Percentiles rank a stretch among this genome's conserved stretches.
phyloP scores from a whole-genome alignment of 176 grass and related monocot species.

The Bonia amplexicaulis region DNA sequence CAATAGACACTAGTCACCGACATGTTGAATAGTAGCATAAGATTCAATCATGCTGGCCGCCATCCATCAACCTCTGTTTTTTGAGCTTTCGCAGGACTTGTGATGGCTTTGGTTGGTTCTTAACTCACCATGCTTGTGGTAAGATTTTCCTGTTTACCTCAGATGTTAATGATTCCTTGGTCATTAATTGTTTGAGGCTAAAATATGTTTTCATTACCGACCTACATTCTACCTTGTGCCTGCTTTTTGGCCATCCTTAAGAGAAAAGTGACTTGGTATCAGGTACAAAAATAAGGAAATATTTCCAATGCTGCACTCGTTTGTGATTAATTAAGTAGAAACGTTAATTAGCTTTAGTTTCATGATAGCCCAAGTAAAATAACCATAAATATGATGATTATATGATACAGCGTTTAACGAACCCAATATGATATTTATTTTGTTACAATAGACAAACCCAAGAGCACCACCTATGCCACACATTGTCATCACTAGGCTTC shows the following conservation, averaged over 20 bases:
- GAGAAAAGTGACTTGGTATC: conserved; percentile 56
- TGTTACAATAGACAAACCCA: no score
- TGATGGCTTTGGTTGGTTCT: conserved; percentile 92
- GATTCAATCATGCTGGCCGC: not conserved
- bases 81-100: conserved; percentile 54
- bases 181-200: not conserved
- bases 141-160: conserved; percentile 16
- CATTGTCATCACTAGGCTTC: no score
- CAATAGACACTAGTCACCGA: not conserved
- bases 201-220: conserved; percentile 35
- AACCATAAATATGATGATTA: not conserved
- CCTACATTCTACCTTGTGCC: conserved; percentile 71
- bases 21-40: not conserved
- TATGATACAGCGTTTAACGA: not conserved
- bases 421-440: not conserved
- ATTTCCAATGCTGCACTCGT: not conserved
- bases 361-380: not conserved
- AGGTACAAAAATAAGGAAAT: conserved; percentile 37
- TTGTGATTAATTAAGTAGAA: not conserved
- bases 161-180: not conserved
- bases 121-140: conserved; percentile 93
- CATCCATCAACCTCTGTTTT: not conserved
- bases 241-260: conserved; percentile 79
- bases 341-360: not conserved
- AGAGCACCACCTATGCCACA: no score